Evolutionary conservation across 2,329 filamentous ascomycete genomes (phyloP).

Genomic region (Fonsecaea multimorphosa): DNA sequence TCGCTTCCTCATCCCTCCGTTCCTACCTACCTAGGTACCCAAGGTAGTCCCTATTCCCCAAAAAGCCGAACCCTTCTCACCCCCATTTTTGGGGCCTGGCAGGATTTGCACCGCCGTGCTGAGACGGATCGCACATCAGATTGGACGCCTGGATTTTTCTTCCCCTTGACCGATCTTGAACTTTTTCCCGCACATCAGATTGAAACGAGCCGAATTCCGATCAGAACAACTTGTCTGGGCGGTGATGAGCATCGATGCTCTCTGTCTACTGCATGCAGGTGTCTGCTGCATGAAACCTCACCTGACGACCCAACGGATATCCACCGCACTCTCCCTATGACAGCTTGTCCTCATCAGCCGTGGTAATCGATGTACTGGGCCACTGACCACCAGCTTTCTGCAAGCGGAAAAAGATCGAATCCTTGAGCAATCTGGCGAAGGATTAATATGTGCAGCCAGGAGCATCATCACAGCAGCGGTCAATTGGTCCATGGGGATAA

Average conservation of each 20-base stretch:
- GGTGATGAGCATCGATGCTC: not conserved
- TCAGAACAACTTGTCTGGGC: not conserved
- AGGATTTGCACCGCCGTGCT: not conserved
- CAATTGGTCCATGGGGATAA: not conserved
- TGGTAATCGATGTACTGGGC: not conserved
- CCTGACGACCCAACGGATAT: not conserved
- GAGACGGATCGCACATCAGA: not conserved
- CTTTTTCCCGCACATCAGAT: not conserved
- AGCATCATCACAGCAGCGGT: not conserved
- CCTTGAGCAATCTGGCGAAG: not conserved
- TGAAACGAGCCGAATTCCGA: not conserved
- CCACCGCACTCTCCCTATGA: not conserved
- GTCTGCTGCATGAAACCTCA: not conserved
- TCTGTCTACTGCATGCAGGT: not conserved
- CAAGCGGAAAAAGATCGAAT: not conserved
- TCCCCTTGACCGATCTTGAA: not conserved
- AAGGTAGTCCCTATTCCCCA: not conserved
- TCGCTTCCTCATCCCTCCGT: not conserved
- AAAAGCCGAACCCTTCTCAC: not conserved
- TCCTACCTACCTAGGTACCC: not conserved
- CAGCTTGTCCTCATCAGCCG: not conserved
- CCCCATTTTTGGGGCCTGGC: not conserved
- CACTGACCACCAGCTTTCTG: not conserved
- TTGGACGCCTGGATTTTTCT: not conserved
- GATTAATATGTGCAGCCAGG: constrained; percentile 6